Conservation (phyloP, 441 rosid species). For the Arabidopsis hybrid region DNA sequence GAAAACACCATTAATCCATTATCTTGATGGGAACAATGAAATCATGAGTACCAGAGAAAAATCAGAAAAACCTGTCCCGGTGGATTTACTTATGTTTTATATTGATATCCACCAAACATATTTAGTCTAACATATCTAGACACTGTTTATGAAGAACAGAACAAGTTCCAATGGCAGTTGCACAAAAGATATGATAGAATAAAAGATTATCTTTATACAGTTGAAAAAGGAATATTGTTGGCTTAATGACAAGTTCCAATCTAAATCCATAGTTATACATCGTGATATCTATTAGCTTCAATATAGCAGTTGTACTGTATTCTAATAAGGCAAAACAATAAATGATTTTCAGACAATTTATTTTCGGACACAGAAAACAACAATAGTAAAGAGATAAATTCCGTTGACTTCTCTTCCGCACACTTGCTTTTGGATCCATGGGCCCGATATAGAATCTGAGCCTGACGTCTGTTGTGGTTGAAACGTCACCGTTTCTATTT, state of each 20-base stretch:
- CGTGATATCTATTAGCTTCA: background rate
- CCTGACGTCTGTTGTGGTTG: slow-evolving; percentile 13
- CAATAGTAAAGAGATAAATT: background rate
- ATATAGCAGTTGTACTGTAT: background rate
- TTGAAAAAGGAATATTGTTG: no score
- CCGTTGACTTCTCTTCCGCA: slow-evolving; percentile 35
- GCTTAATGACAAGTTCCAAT: background rate
- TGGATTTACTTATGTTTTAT: no score
- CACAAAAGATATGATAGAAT: no score
- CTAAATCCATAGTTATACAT: background rate
- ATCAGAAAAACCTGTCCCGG: no score
- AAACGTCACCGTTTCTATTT: slow-evolving; percentile 30
- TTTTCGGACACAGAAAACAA: background rate
- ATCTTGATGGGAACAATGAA: no score
- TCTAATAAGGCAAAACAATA: background rate
- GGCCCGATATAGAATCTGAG: slow-evolving; percentile 15
- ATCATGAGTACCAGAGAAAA: no score
- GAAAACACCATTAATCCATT: background rate
- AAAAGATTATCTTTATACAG: no score
- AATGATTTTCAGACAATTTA: background rate
- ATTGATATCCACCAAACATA: background rate
- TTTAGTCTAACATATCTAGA: background rate
- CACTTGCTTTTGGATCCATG: slow-evolving; percentile 21
- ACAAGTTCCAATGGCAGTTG: background rate
- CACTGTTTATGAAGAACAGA: background rate